Conservation (phyloP, 352 stramenopile genomes). For the Pythium dissotocum region DNA sequence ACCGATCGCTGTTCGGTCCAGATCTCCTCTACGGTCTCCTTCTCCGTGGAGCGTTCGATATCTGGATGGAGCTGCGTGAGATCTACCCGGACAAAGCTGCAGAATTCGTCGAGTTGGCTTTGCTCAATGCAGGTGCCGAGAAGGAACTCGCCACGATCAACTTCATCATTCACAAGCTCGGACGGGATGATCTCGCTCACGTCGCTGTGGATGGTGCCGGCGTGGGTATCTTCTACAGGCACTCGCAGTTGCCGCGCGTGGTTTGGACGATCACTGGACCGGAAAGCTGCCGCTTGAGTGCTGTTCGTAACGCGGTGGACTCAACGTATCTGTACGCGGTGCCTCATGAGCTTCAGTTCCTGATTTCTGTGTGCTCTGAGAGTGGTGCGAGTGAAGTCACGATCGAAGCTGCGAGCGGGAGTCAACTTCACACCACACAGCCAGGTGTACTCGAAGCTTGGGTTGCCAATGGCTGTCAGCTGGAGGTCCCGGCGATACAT, state of each 20-base stretch:
- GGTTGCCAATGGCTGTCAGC: neutral
- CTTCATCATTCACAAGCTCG: conserved; percentile 1
- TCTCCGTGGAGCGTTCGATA: neutral
- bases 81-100: neutral
- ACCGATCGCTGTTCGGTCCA: conserved; percentile 2
- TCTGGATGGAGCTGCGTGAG: neutral
- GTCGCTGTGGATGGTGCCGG: conserved; percentile 1
- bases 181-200: neutral
- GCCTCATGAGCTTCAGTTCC: neutral
- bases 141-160: neutral
- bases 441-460: too few species aligned
- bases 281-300: conserved; percentile 3
- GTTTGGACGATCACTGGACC: neutral
- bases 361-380: neutral
- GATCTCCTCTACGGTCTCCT: neutral
- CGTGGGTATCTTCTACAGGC: too few species aligned
- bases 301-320: neutral
- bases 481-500: neutral
- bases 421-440: too few species aligned
- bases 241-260: neutral
- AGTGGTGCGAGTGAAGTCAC: neutral
- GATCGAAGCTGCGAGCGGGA: neutral
- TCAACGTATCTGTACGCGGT: neutral
- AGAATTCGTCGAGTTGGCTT: neutral
- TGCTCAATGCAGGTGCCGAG: neutral